phyloP scores from a whole-genome alignment of 305 asterid genomes.

The Fraxinus platypoda region DNA sequence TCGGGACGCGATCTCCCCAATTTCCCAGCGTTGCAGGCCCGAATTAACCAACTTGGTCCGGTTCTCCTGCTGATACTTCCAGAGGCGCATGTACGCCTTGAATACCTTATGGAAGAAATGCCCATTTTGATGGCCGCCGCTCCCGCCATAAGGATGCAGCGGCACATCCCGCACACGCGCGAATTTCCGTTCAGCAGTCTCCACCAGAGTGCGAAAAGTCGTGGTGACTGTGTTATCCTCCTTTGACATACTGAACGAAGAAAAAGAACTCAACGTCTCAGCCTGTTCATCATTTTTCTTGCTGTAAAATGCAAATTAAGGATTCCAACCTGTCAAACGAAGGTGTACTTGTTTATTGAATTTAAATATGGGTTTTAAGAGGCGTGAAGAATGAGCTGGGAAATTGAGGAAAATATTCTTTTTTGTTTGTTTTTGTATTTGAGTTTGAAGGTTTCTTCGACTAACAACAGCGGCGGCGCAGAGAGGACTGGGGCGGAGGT shows the following conservation, averaged over 20 bases:
- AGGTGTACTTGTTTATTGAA: neutral
- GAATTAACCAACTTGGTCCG: conserved; percentile 60
- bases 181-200: conserved; percentile 86
- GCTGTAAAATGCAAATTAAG: conserved; percentile 12
- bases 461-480: conserved; percentile 30
- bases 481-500: neutral
- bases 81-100: conserved; percentile 75
- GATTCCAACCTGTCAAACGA: neutral
- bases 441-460: neutral
- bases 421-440: conserved; percentile 23
- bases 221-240: conserved; percentile 44
- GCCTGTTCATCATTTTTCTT: conserved; percentile 26
- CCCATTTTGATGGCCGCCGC: conserved; percentile 46
- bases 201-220: conserved; percentile 66
- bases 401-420: conserved; percentile 39
- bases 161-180: conserved; percentile 94
- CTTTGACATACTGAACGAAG: conserved; percentile 38
- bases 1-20: conserved; percentile 99
- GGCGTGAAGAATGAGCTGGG: conserved; percentile 39
- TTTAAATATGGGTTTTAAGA: conserved; percentile 10
- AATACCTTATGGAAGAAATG: conserved; percentile 83
- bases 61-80: conserved; percentile 93
- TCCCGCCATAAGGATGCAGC: conserved; percentile 59
- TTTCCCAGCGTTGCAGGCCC: conserved; percentile 92
- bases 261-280: neutral